These are phyloP conservation scores for Dipodascus geniculatus DNA, from an alignment of 805 yeast species.

Conservation along the genomic window DNA sequence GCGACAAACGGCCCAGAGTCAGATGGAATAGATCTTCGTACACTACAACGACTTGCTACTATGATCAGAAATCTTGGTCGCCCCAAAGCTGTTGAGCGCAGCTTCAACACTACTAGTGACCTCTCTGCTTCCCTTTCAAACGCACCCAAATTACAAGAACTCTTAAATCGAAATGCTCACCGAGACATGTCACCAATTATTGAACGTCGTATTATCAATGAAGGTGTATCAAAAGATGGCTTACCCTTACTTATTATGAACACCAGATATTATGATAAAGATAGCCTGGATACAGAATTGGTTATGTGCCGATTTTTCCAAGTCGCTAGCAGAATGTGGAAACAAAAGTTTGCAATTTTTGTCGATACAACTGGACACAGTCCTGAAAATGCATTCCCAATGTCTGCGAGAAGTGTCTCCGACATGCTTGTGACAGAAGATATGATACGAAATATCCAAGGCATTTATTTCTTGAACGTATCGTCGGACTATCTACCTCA, in stretches of 20 bases:
- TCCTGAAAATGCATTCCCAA: slow-evolving; percentile 19
- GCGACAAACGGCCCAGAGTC: slow-evolving; percentile 4
- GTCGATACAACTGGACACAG: slow-evolving; percentile 59
- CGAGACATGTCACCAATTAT: slow-evolving; percentile 37
- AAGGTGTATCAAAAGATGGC: slow-evolving; percentile 62
- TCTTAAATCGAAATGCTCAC: slow-evolving; percentile 56
- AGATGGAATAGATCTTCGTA: neutral
- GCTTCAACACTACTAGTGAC: neutral
- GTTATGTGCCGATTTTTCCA: slow-evolving; percentile 52
- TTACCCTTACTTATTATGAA: slow-evolving; percentile 50
- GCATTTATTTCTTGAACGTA: slow-evolving; percentile 38
- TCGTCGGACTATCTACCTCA: slow-evolving; percentile 21
- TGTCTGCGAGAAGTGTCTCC: slow-evolving; percentile 28
- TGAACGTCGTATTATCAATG: slow-evolving; percentile 41
- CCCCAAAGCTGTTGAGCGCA: slow-evolving; percentile 6
- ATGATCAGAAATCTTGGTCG: slow-evolving; percentile 12
- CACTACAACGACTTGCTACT: slow-evolving; percentile 5
- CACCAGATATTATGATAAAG: slow-evolving; percentile 28
- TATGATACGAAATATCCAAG: slow-evolving; percentile 39
- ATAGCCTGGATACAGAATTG: slow-evolving; percentile 34
- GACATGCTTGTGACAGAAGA: slow-evolving; percentile 39
- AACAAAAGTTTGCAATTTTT: slow-evolving; percentile 47
- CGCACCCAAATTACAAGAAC: slow-evolving; percentile 31
- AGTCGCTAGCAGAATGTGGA: slow-evolving; percentile 60
- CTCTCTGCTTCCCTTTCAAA: neutral